phyloP scores from a whole-genome alignment of 306 rosid species.

The Sindora glabra region DNA sequence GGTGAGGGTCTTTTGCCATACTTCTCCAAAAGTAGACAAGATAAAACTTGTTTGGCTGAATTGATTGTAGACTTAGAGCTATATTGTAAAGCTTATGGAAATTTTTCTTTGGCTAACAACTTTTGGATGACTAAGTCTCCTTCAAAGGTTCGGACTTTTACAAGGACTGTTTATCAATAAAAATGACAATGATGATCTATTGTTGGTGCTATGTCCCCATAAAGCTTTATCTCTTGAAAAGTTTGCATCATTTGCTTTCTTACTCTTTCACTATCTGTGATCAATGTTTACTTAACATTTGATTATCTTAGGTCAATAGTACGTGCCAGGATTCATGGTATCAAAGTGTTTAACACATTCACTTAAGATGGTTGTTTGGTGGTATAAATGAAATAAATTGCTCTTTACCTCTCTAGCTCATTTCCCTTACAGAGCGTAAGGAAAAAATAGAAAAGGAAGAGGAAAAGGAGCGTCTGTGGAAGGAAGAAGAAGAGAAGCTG shows the following conservation, averaged over 20 bases:
- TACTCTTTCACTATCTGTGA: no score
- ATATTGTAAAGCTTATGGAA: neutral
- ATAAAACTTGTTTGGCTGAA: conserved; percentile 1
- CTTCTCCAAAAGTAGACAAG: neutral
- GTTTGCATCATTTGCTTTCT: neutral
- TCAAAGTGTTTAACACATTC: neutral
- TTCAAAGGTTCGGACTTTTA: no score
- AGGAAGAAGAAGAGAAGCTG: conserved; percentile 56
- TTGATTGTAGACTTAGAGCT: neutral
- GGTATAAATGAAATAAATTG: neutral
- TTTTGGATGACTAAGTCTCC: no score
- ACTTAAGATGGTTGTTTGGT: neutral
- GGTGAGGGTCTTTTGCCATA: no score
- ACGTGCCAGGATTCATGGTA: neutral
- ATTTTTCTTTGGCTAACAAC: neutral
- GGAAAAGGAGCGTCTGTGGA: conserved; percentile 72
- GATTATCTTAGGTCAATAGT: neutral
- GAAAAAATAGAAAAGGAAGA: conserved; percentile 93
- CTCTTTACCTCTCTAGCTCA: neutral
- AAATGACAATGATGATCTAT: neutral
- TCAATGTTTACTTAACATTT: no score
- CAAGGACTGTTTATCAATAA: neutral
- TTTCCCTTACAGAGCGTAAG: conserved; percentile 61
- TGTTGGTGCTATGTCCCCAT: neutral
- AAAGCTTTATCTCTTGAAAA: neutral